phyloP scores from a whole-genome alignment of 2,329 filamentous ascomycete genomes.

The Colletotrichum agaves region DNA sequence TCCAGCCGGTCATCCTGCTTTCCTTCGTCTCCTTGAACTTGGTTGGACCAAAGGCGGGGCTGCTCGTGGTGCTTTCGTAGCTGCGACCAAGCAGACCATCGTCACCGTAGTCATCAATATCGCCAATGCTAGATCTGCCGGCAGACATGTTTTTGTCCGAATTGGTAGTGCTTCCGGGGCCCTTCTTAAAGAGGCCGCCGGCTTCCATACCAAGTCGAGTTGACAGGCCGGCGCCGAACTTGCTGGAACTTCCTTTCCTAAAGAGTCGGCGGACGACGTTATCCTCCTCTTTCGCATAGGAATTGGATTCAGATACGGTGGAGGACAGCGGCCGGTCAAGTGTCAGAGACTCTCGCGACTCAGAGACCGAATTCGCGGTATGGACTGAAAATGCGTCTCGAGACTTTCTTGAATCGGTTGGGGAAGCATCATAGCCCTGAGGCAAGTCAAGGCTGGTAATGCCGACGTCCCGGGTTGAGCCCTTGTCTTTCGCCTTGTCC shows the following conservation, averaged over 20 bases:
- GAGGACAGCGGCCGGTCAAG: slow-evolving; percentile 68
- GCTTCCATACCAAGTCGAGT: slow-evolving; percentile 66
- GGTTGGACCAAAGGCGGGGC: slow-evolving; percentile 64
- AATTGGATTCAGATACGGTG: slow-evolving; percentile 64
- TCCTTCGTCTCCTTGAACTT: slow-evolving; percentile 59
- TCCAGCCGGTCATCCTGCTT: slow-evolving; percentile 61
- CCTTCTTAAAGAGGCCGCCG: slow-evolving; percentile 66
- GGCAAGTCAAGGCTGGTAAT: slow-evolving; percentile 53
- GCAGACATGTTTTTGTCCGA: slow-evolving; percentile 67
- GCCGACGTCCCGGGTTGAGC: slow-evolving; percentile 51
- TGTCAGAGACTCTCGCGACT: slow-evolving; percentile 68
- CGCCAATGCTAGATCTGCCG: slow-evolving; percentile 69
- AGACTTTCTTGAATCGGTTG: slow-evolving; percentile 64
- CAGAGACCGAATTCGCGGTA: slow-evolving; percentile 65
- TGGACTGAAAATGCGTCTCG: slow-evolving; percentile 67
- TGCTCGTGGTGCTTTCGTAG: slow-evolving; percentile 67
- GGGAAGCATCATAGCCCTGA: slow-evolving; percentile 58
- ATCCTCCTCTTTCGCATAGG: slow-evolving; percentile 61
- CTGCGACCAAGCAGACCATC: slow-evolving; percentile 59
- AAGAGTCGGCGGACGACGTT: slow-evolving; percentile 70
- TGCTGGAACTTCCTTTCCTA: slow-evolving; percentile 73
- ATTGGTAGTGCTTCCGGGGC: slow-evolving; percentile 65
- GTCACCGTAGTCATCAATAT: slow-evolving; percentile 63
- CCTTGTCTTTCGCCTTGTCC: slow-evolving; percentile 47
- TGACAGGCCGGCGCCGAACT: slow-evolving; percentile 66